These are phyloP conservation scores for Skeletonema costatum DNA, from an alignment of 108 stramenopile genomes.

Conservation along the genomic window DNA sequence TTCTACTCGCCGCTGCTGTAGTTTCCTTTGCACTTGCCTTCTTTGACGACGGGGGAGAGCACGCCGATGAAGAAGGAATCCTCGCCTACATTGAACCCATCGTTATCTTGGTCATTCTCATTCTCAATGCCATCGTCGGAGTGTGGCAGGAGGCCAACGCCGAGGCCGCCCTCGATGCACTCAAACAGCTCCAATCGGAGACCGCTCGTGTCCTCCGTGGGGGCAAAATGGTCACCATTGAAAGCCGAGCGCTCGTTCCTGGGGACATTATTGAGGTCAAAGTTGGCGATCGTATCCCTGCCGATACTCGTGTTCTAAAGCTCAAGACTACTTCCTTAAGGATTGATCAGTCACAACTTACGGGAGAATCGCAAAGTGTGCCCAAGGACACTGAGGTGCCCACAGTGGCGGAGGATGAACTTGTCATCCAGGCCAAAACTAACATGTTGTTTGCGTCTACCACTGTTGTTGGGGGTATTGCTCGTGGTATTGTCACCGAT, in stretches of 20 bases:
- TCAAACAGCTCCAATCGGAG: conserved; percentile 91
- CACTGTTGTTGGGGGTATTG: conserved; percentile 72
- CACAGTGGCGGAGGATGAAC: conserved; percentile 29
- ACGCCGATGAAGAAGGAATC: conserved; percentile 57
- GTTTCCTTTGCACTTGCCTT: conserved; percentile 92
- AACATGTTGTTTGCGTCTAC: conserved; percentile 86
- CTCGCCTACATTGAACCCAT: conserved; percentile 91
- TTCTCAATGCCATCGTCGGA: conserved; percentile 96
- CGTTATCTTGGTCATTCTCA: conserved; percentile 93
- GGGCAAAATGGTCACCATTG: conserved; percentile 50
- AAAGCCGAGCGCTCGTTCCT: conserved; percentile 62
- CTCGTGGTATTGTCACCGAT: conserved; percentile 64
- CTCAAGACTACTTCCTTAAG: conserved; percentile 41
- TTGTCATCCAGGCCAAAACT: conserved; percentile 65
- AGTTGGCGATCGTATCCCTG: conserved; percentile 85
- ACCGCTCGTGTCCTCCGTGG: conserved; percentile 77
- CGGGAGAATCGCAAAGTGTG: conserved; percentile 52
- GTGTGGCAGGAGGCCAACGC: conserved; percentile 94
- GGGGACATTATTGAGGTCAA: conserved; percentile 81
- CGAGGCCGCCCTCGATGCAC: conserved; percentile 85
- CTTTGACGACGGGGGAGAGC: conserved; percentile 85
- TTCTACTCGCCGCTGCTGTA: conserved; percentile 92
- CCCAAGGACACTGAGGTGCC: conserved; percentile 25
- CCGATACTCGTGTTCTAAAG: conserved; percentile 56
- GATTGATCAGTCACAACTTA: conserved; percentile 51